Evolutionary conservation across 116 monocot genomes (phyloP).

Genomic region (Papilionanthe hybrid): DNA sequence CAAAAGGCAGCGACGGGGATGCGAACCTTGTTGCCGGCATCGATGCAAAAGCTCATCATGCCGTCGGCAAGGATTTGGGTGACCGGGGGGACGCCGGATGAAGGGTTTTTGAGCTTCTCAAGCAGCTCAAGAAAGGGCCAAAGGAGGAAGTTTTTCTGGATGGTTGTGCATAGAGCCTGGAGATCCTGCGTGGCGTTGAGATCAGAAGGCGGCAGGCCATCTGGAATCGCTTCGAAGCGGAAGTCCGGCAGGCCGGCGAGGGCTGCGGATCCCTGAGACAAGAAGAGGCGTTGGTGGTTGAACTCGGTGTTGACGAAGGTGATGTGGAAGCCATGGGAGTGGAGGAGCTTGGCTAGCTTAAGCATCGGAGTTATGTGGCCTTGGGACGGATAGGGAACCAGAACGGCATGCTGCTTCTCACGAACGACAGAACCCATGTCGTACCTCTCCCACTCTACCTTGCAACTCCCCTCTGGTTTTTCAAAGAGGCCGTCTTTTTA

Average conservation of each 20-base stretch:
- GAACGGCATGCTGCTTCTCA: slow-evolving; percentile 3
- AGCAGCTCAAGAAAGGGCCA: slow-evolving; percentile 12
- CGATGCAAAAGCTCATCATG: slow-evolving; percentile 24
- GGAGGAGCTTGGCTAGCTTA: slow-evolving; percentile 26
- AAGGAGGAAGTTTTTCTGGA: background rate
- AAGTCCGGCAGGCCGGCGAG: slow-evolving; percentile 17
- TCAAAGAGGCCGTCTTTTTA: background rate
- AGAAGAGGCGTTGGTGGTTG: slow-evolving; percentile 16
- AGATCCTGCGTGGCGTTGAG: slow-evolving; percentile 15
- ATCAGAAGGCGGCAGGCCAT: slow-evolving; percentile 18
- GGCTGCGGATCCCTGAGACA: slow-evolving; percentile 10
- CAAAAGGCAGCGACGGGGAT: slow-evolving; percentile 15
- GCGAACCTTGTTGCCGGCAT: slow-evolving; percentile 9
- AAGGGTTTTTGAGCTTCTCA: slow-evolving; percentile 8
- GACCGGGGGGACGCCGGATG: slow-evolving; percentile 7
- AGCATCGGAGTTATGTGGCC: slow-evolving; percentile 26
- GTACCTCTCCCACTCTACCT: background rate
- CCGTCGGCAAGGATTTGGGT: slow-evolving; percentile 17
- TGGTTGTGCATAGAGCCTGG: slow-evolving; percentile 8
- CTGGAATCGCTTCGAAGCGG: slow-evolving; percentile 20
- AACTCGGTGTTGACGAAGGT: slow-evolving; percentile 29
- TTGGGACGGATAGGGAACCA: slow-evolving; percentile 24
- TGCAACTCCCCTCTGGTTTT: background rate
- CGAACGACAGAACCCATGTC: background rate
- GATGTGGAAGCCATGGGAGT: slow-evolving; percentile 26